Evolutionary conservation across 495 filamentous ascomycete genomes (phyloP), one percentile per base, ranked within the genome.

Genomic region (Penicillium simplicissimum): DNA sequence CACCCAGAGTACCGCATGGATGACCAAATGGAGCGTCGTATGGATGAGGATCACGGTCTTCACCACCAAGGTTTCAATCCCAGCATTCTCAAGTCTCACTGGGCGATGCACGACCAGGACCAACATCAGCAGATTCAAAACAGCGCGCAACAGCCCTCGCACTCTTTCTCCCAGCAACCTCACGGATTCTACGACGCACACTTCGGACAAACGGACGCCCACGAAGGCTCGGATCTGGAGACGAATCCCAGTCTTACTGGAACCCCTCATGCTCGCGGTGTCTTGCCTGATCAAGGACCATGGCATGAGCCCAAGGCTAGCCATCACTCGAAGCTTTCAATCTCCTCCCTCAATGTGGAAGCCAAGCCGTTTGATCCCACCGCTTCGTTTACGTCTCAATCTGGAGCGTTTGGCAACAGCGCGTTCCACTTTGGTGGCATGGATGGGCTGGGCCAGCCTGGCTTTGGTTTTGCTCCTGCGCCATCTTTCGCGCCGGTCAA

Each of bases 291-390:
- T 45, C 72, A 78, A 52, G 67, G 66, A 9, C 66, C 72, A 1
- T 81, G 78, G 78, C 78, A 81, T 57, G 70, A 76, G 47, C 28
- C 74, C 9, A 74, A 76, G 58, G 68, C 72, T 13, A 81, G 78
- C 58, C 58, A 61, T 35, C 71, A 71, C 34, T 81, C 77, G 14
- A 59, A 59, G 49, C n/a, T 79, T 68, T 58, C 66, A 60, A 4
- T 84, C 19, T 93, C 91, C 0, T 91, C 86, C 59, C 79, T 97
- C 49, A 97, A 98, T 63, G 91, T 93, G 40, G 87, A 86, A 57
- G 94, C 95, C 0, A 88, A 90, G 52, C 92, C 93, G 66, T 97
- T 97, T 73, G 91, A 95, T 59, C 90, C 91, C 5, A 77, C 75
- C 17, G 86, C 74, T 55, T 72, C 83, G 2, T 90, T 90, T 70